Evolutionary conservation across 2,329 filamentous ascomycete species (phyloP), one percentile per base, ranked within the genome.

Genomic region (Sarocladiaceae sp.): DNA sequence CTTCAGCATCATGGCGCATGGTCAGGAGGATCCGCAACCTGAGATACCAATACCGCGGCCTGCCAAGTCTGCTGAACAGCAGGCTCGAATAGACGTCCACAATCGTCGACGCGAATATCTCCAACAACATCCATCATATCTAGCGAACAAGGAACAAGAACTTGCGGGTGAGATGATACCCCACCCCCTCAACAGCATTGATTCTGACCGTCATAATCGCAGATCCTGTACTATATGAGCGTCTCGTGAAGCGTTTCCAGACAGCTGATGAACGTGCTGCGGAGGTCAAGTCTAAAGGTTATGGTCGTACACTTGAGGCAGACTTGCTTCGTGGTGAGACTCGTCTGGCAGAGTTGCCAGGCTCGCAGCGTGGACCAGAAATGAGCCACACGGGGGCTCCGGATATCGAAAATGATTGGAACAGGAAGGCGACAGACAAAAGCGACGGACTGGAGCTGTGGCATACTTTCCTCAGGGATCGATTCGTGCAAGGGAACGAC

Each of bases 141-240:
- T 93, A 64, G 57, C 67, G 28, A 75, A 65, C 17, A 55, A 71
- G 3, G 79, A 83, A 40, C 79, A 82, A 54, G 79, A 83, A 60
- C 70, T 83, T 33, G 75, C 77, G 22, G 73, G 78, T 79, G 60
- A 26, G 40, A n/a, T n/a, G n/a, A 25, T 68, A 10, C 22, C 18
- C 36, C 18, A 17, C 8, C 36, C 29, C 29, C 26, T 42, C 17
- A 33, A 18, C 44, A 20, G 25, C n/a, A n/a, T n/a, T n/a, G n/a
- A n/a, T n/a, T n/a, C n/a, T n/a, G n/a, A n/a, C n/a, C n/a, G n/a
- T n/a, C n/a, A n/a, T n/a, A n/a, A n/a, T n/a, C n/a, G n/a, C 53
- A 79, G 88, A 94, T 68, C 90, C 90, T 1, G 72, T 93, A 8
- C 79, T 95, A 28, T 96, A 96, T 73, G 88, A 95, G 66, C 80